Conservation (phyloP, 352 stramenopile genomes). For the Globisporangium ultimum region DNA sequence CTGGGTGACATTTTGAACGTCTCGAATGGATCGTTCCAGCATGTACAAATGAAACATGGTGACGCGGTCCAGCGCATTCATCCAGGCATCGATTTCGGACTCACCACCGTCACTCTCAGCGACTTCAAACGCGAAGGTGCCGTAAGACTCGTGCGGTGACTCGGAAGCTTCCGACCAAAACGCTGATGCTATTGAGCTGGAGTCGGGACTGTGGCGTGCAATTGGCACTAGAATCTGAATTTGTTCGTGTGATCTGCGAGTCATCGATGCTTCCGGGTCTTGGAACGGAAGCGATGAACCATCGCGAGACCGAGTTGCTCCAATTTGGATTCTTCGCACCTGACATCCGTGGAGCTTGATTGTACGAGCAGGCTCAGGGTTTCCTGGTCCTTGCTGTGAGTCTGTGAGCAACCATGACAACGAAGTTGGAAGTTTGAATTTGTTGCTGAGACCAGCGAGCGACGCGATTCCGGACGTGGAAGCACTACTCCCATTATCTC, state of each 20-base stretch:
- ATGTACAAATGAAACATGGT: conserved; percentile 46
- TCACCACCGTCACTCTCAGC: conserved; percentile 6
- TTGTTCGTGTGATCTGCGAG: conserved; percentile 12
- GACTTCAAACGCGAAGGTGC: conserved; percentile 42
- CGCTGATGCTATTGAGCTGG: neutral
- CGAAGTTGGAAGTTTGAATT: conserved; percentile 45
- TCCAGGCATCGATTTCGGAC: conserved; percentile 27
- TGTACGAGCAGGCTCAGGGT: conserved; percentile 13
- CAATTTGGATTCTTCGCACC: conserved; percentile 24
- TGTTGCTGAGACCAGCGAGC: conserved; percentile 20
- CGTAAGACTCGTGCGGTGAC: conserved; percentile 18
- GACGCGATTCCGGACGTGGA: conserved; percentile 2
- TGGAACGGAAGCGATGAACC: too few species aligned
- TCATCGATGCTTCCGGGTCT: neutral
- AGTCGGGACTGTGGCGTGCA: neutral
- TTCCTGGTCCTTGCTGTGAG: conserved; percentile 24
- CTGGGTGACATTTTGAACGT: conserved; percentile 16
- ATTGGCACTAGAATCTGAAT: conserved; percentile 41
- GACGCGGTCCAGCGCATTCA: conserved; percentile 30
- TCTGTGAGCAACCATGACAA: conserved; percentile 57
- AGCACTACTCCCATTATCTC: neutral
- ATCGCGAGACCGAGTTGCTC: neutral
- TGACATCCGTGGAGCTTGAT: conserved; percentile 58
- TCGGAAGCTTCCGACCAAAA: neutral
- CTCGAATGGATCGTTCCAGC: conserved; percentile 37